Evolutionary conservation across 2,329 filamentous ascomycete species (phyloP).

Genomic region (Emergomyces africanus): DNA sequence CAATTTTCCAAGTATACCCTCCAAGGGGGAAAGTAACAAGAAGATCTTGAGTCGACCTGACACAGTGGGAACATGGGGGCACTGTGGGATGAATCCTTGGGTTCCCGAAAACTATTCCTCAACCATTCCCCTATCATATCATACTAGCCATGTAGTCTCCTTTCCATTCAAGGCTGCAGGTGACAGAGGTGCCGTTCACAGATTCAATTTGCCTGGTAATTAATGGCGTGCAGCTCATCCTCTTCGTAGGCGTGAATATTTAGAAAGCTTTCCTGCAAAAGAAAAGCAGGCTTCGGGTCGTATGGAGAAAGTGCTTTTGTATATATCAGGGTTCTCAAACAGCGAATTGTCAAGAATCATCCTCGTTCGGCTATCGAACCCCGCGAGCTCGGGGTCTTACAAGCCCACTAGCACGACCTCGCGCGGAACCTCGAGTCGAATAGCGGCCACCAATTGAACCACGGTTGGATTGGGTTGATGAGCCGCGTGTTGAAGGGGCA

Average conservation of each 20-base stretch:
- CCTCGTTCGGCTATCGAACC: slow-evolving; percentile 17
- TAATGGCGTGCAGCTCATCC: neutral
- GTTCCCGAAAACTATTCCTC: neutral
- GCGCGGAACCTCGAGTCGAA: slow-evolving; percentile 24
- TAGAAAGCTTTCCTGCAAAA: neutral
- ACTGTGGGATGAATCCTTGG: neutral
- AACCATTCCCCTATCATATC: neutral
- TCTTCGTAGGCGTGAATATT: neutral
- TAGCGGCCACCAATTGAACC: slow-evolving; percentile 22
- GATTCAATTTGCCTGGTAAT: neutral
- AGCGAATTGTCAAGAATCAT: neutral
- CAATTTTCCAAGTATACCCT: neutral
- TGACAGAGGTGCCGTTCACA: neutral
- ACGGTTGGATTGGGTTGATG: slow-evolving; percentile 11
- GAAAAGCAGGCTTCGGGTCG: too few relatives aligned
- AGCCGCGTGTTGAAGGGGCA: slow-evolving; percentile 15
- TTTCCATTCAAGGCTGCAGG: neutral
- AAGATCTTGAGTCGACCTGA: neutral
- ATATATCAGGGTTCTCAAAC: neutral
- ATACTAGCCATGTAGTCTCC: neutral
- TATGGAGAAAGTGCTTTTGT: neutral
- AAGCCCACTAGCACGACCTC: slow-evolving; percentile 25
- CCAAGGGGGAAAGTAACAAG: neutral
- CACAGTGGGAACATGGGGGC: neutral
- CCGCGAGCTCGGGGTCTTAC: slow-evolving; percentile 26